A percentile compares a stretch with the other conserved stretches of the same genome.
Evolutionary conservation across 108 stramenopile genomes (phyloP).

Genomic region (Fistulifera pelliculosa): DNA sequence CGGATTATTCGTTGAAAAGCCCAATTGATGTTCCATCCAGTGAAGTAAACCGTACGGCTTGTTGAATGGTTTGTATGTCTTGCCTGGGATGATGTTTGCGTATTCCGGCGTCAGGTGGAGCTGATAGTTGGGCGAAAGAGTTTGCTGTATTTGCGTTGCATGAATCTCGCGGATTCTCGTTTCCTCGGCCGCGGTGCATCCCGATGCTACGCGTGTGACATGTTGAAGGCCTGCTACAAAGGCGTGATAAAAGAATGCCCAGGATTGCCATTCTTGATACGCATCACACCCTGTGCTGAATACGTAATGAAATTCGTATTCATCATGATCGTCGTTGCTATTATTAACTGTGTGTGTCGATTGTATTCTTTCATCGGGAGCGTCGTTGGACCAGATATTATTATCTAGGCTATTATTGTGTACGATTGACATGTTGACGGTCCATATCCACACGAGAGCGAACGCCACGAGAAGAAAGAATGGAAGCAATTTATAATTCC

Average conservation of each 20-base stretch:
- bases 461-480: no score
- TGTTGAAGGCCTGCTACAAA: constrained; percentile 56
- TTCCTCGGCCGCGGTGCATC: constrained; percentile 22
- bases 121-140: constrained; percentile 44
- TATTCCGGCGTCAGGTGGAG: constrained; percentile 73
- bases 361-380: not conserved
- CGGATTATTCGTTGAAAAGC: constrained; percentile 32
- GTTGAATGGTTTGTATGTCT: constrained; percentile 73
- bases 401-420: no score
- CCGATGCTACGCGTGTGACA: constrained; percentile 86
- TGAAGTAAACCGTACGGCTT: constrained; percentile 86
- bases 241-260: constrained; percentile 79
- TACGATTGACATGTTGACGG: no score
- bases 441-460: no score
- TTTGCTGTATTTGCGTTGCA: constrained; percentile 22
- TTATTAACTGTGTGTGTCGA: no score
- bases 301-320: constrained; percentile 3
- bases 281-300: constrained; percentile 13
- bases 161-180: constrained; percentile 14
- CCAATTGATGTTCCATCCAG: constrained; percentile 62
- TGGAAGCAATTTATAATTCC: no score
- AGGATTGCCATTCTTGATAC: constrained; percentile 92
- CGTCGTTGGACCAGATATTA: not conserved
- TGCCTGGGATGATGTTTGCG: not conserved
- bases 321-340: no score